Evolutionary conservation across 805 yeast genomes (phyloP).

Genomic region (Lipomyces mesembrius): DNA sequence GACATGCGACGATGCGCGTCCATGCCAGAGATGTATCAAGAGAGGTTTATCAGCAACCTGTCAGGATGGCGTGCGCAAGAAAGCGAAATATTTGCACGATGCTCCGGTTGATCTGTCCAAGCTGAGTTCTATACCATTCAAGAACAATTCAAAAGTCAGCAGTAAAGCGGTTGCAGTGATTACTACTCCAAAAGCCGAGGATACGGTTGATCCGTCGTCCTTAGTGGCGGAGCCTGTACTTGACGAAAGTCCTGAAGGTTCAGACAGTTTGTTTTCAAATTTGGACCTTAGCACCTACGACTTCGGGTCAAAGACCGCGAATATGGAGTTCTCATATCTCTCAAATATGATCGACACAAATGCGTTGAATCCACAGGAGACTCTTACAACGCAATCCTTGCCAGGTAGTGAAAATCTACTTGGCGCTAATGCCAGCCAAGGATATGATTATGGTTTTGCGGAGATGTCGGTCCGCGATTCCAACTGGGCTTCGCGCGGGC

Average conservation of each 20-base stretch:
- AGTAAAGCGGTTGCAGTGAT: background rate
- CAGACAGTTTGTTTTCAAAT: constrained; percentile 27
- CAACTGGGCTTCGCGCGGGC: constrained; percentile 36
- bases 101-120: constrained; percentile 48
- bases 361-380: constrained; percentile 17
- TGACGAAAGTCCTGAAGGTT: constrained; percentile 24
- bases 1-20: constrained; percentile 84
- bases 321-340: constrained; percentile 46
- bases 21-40: constrained; percentile 77
- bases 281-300: constrained; percentile 37
- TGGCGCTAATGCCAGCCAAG: background rate
- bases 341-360: constrained; percentile 43
- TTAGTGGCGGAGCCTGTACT: constrained; percentile 16
- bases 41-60: constrained; percentile 73
- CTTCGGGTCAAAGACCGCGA: constrained; percentile 47
- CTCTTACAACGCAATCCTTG: constrained; percentile 24
- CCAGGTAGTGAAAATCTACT: constrained; percentile 6
- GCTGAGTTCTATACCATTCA: background rate
- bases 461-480: constrained; percentile 35
- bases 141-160: background rate
- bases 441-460: constrained; percentile 24
- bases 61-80: constrained; percentile 84
- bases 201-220: constrained; percentile 35
- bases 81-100: constrained; percentile 76
- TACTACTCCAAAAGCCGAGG: constrained; percentile 10